Percentiles rank a stretch among this genome's conserved stretches.
phyloP scores from a whole-genome alignment of 2,329 filamentous ascomycete species.

The Hypocreales sp. region DNA sequence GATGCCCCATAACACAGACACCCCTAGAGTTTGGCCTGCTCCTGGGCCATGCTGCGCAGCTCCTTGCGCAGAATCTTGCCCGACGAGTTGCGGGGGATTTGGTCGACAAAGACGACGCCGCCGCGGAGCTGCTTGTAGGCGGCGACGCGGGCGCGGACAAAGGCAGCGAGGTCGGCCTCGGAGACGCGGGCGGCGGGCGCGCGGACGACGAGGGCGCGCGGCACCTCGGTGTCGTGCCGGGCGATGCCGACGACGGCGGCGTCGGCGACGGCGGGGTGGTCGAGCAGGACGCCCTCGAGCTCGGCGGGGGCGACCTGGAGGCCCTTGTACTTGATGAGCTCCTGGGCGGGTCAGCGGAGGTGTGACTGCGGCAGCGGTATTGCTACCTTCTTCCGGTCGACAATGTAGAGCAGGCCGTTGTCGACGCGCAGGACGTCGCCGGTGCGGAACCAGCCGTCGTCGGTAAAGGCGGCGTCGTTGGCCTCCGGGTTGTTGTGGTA shows the following conservation, averaged over 20 bases:
- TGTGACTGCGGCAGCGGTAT: no score
- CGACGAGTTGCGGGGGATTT: slow-evolving; percentile 50
- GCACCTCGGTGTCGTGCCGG: slow-evolving; percentile 27
- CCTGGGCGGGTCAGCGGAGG: slow-evolving; percentile 20
- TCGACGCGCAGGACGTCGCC: slow-evolving; percentile 66
- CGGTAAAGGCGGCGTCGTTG: slow-evolving; percentile 41
- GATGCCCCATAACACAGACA: no score
- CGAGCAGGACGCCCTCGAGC: slow-evolving; percentile 31
- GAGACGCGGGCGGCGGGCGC: slow-evolving; percentile 8
- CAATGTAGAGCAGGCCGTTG: slow-evolving; percentile 57
- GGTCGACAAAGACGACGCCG: slow-evolving; percentile 49
- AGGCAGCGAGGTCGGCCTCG: slow-evolving; percentile 10
- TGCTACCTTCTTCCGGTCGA: slow-evolving; percentile 55
- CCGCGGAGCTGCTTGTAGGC: slow-evolving; percentile 52
- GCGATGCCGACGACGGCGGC: slow-evolving; percentile 46
- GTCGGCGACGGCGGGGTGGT: slow-evolving; percentile 30
- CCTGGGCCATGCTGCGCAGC: no score
- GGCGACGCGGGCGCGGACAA: slow-evolving; percentile 18
- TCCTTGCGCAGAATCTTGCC: slow-evolving; percentile 30
- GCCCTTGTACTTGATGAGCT: slow-evolving; percentile 41
- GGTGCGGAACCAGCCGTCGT: slow-evolving; percentile 55
- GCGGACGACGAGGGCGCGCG: slow-evolving; percentile 23
- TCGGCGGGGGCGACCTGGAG: slow-evolving; percentile 54
- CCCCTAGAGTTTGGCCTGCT: no score
- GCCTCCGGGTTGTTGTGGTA: slow-evolving; percentile 55